Evolutionary conservation across 441 rosid genomes (phyloP).

Genomic region (Corymbia citriodora): DNA sequence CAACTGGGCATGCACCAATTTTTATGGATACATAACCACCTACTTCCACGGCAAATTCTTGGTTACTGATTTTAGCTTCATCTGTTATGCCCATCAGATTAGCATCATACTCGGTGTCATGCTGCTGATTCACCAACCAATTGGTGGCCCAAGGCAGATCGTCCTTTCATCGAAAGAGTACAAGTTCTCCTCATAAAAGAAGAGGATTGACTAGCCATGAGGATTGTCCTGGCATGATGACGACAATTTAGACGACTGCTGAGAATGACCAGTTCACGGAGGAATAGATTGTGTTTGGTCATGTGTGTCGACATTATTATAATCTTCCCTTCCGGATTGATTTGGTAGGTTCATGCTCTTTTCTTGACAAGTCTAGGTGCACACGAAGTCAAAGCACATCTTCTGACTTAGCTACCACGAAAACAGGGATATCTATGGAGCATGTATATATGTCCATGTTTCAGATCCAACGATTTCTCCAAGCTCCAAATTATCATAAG

Average conservation of each 20-base stretch:
- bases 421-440: background rate
- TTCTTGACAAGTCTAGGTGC: background rate
- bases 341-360: background rate
- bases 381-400: background rate
- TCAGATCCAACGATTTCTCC: background rate
- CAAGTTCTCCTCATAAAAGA: constrained; percentile 50
- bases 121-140: constrained; percentile 52
- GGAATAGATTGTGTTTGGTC: background rate
- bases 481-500: background rate
- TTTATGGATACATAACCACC: background rate
- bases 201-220: background rate
- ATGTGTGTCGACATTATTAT: background rate
- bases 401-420: background rate
- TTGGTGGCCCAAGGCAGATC: constrained; percentile 60
- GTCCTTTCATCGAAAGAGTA: constrained; percentile 46
- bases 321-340: background rate
- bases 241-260: background rate
- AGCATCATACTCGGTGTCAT: constrained; percentile 58
- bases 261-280: background rate
- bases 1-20: constrained; percentile 32
- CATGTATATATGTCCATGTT: background rate
- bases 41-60: background rate
- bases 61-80: background rate
- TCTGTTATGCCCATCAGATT: constrained; percentile 20
- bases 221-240: background rate